Conservation (phyloP, 2,329 filamentous ascomycete genomes). For the Claviceps paspali region DNA sequence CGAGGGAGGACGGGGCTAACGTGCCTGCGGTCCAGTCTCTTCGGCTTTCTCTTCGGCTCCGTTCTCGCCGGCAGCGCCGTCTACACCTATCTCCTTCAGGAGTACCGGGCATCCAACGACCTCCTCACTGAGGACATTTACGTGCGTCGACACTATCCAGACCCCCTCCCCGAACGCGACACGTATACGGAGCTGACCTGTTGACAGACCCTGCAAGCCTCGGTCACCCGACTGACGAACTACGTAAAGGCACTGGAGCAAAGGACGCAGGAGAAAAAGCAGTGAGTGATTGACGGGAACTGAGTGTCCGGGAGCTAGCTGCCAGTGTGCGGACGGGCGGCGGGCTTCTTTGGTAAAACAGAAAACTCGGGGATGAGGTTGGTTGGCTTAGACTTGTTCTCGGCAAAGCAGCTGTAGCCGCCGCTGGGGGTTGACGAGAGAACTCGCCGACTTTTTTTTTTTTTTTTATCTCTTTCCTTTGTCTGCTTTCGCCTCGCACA, state of each 20-base stretch:
- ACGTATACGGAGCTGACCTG: too few relatives aligned
- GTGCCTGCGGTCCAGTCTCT: constrained; percentile 42
- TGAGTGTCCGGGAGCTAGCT: neutral
- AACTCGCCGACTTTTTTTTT: too few relatives aligned
- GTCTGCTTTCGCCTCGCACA: too few relatives aligned
- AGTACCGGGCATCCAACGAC: constrained; percentile 89
- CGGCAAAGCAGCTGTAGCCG: too few relatives aligned
- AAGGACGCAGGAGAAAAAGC: constrained; percentile 51
- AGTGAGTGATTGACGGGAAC: constrained; percentile 1
- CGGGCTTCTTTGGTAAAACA: neutral
- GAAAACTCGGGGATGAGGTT: too few relatives aligned
- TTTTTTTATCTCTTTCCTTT: too few relatives aligned
- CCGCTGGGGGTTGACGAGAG: too few relatives aligned
- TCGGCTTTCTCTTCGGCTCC: constrained; percentile 81
- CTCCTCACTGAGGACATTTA: constrained; percentile 91
- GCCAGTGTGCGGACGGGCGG: too few relatives aligned
- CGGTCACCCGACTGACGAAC: constrained; percentile 70
- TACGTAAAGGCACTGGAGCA: constrained; percentile 74
- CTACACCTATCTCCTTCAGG: constrained; percentile 85
- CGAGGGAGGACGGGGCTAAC: neutral
- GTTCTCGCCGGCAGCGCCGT: constrained; percentile 64
- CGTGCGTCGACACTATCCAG: constrained; percentile 49
- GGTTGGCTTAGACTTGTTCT: too few relatives aligned
- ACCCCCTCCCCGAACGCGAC: too few relatives aligned
- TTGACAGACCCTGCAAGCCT: constrained; percentile 64